A percentile compares a stretch with the other conserved stretches of the same genome.
Conservation (phyloP, 768 basidiomycete genomes). For the Xanthoconium purpureum region DNA sequence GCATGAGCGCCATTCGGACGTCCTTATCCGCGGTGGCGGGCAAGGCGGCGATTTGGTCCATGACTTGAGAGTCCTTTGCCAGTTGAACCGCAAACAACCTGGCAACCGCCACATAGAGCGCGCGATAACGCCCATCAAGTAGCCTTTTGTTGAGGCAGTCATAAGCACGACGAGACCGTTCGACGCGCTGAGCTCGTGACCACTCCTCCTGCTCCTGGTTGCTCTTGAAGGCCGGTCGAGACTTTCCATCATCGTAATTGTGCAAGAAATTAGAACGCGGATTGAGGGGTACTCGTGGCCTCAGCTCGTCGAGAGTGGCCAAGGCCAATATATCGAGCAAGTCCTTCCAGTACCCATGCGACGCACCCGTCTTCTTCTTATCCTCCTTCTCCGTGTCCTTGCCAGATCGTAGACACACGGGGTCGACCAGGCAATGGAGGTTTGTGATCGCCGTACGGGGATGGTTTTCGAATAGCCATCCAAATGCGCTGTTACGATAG, state of each 20-base stretch:
- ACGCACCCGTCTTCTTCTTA: slow-evolving; percentile 3
- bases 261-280: slow-evolving; percentile 26
- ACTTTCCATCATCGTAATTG: slow-evolving; percentile 13
- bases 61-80: slow-evolving; percentile 41
- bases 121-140: slow-evolving; percentile 49
- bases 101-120: slow-evolving; percentile 61
- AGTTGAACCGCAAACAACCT: slow-evolving; percentile 61
- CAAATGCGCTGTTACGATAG: slow-evolving; percentile 43
- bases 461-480: slow-evolving; percentile 67
- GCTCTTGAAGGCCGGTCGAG: slow-evolving; percentile 26
- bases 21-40: slow-evolving; percentile 26
- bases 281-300: not conserved
- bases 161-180: slow-evolving; percentile 30
- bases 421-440: slow-evolving; percentile 50
- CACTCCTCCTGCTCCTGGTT: slow-evolving; percentile 26
- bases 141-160: slow-evolving; percentile 42
- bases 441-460: slow-evolving; percentile 68
- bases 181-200: slow-evolving; percentile 14
- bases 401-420: slow-evolving; percentile 38
- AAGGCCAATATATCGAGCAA: slow-evolving; percentile 65
- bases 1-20: slow-evolving; percentile 10
- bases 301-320: slow-evolving; percentile 51
- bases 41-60: slow-evolving; percentile 37
- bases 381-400: not conserved
- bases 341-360: slow-evolving; percentile 77